Percentiles rank a stretch among this genome's conserved stretches.
Conservation (phyloP, 2,329 filamentous ascomycete species). For the Amauroascus verrucosus region DNA sequence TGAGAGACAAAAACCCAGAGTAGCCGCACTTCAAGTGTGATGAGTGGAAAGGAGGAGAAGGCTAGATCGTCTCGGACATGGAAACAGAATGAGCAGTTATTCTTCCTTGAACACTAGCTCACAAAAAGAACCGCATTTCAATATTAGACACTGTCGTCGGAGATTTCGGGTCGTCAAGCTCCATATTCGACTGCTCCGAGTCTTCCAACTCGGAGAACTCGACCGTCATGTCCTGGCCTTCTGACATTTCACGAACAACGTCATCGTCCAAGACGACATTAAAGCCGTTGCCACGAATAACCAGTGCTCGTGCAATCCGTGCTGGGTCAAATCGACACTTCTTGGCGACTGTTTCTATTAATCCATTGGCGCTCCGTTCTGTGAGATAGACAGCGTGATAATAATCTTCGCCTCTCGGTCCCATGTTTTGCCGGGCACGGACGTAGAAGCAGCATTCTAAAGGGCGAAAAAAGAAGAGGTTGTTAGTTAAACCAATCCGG, state of each 20-base stretch:
- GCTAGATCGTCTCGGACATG: too few species aligned
- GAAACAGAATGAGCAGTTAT: too few species aligned
- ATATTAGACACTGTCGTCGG: slow-evolving; percentile 11
- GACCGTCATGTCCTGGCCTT: slow-evolving; percentile 80
- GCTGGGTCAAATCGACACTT: slow-evolving; percentile 74
- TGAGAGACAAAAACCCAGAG: too few species aligned
- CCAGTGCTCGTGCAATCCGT: slow-evolving; percentile 60
- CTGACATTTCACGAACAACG: slow-evolving; percentile 67
- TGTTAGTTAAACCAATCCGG: slow-evolving; percentile 21
- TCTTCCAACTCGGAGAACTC: slow-evolving; percentile 55
- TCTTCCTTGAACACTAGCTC: too few species aligned
- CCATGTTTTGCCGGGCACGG: slow-evolving; percentile 45
- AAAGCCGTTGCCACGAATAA: slow-evolving; percentile 58
- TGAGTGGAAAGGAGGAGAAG: too few species aligned
- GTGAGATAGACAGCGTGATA: slow-evolving; percentile 80
- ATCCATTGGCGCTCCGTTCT: slow-evolving; percentile 62
- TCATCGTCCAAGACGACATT: slow-evolving; percentile 87
- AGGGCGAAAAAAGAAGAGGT: neutral
- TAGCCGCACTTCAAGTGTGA: too few species aligned
- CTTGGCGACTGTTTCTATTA: slow-evolving; percentile 59
- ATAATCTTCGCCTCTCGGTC: slow-evolving; percentile 45
- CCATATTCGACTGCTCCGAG: slow-evolving; percentile 12
- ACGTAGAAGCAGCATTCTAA: slow-evolving; percentile 80
- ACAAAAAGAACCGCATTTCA: slow-evolving; percentile 15
- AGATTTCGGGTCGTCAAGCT: slow-evolving; percentile 11